phyloP scores from a whole-genome alignment of 306 rosid genomes.

The Acacia crassicarpa region DNA sequence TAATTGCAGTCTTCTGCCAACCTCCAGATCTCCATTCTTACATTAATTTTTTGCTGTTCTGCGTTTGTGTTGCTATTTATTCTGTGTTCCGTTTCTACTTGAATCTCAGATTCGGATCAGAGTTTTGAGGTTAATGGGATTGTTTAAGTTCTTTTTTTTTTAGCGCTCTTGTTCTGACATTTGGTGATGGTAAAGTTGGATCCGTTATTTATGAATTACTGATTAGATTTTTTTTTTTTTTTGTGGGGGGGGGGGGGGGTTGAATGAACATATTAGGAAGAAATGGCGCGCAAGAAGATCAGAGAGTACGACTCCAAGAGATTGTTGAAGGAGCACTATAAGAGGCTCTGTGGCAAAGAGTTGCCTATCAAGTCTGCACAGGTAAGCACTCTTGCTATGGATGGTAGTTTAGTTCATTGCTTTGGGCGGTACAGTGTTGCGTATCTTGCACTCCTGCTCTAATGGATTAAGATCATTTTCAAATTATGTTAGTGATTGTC shows the following conservation, averaged over 20 bases:
- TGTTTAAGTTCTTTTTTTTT: not conserved
- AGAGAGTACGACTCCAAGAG: constrained; percentile 97
- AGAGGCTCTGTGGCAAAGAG: constrained; percentile 71
- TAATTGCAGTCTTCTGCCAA: constrained; percentile 1
- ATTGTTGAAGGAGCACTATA: constrained; percentile 86
- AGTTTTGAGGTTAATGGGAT: constrained; percentile 27
- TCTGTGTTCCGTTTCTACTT: not conserved
- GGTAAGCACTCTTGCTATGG: constrained; percentile 38
- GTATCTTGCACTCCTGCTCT: not conserved
- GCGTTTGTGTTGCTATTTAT: not conserved
- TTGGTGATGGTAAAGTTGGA: not conserved
- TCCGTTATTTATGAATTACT: not conserved
- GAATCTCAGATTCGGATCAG: constrained; percentile 24
- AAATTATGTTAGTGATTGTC: not conserved
- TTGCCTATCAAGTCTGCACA: constrained; percentile 82
- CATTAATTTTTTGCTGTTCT: not conserved
- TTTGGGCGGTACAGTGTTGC: not conserved
- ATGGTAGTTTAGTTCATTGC: constrained; percentile 14
- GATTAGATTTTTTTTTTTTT: not conserved
- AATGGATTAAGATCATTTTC: not conserved
- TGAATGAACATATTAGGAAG: constrained; percentile 3
- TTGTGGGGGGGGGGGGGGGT: too few relatives aligned
- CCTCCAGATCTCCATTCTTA: not conserved
- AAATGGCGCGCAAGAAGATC: constrained; percentile 99
- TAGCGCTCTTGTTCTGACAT: not conserved